Base-by-base conservation (phyloP, 2,329 filamentous ascomycete genomes). In the Zasmidium cellare region DNA sequence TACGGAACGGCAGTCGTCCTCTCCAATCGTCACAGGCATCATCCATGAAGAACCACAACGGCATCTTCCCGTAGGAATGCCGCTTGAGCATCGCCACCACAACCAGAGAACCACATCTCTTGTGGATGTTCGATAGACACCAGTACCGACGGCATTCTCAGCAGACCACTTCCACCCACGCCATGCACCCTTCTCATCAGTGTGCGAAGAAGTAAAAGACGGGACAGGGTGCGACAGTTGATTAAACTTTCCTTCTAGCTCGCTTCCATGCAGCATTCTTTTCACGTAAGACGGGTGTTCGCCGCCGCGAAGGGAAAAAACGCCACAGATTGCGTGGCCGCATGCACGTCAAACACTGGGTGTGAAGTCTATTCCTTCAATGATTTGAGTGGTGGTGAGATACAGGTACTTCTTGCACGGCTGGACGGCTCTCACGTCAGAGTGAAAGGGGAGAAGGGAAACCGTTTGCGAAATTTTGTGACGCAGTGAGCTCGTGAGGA, bases 251-350 rank as follows among this genome's bases (percentile, higher is more conserved):
- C 38, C 49, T 51, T 51, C 49, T 38, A 38, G 25, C 24, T 19
- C 7, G 22, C 9, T 51, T 51, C 49, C 47, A 50, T 50, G 47
- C 47, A 50, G n/a, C 9, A 9, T 46, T 22, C 41, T 45, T 45
- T 28, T 28, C 25, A 28, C 25, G 25, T 28, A 28, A 28, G 25
- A 28, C 25, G 25, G 25, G 25, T n/a, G n/a, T n/a, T n/a, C n/a
- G n/a, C n/a, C n/a, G n/a, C 25, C 25, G 25, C 25, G 25, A 28
- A 28, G 5, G 25, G 25, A 11, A 18, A 35, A 38, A 49, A n/a
- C 46, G 46, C 31, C 53, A 51, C 48, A 51, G 25, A 38, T 14
- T 51, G 48, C 25, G 48, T 51, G 24, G 48, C 48, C 16, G 48
- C 48, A 20, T 2, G 25, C 48, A 19, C 25, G 18, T 35, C 18